Evolutionary conservation across 106 monocot species (phyloP), one percentile per base, ranked within the genome.

Genomic region (Apostasia shenzhenica): DNA sequence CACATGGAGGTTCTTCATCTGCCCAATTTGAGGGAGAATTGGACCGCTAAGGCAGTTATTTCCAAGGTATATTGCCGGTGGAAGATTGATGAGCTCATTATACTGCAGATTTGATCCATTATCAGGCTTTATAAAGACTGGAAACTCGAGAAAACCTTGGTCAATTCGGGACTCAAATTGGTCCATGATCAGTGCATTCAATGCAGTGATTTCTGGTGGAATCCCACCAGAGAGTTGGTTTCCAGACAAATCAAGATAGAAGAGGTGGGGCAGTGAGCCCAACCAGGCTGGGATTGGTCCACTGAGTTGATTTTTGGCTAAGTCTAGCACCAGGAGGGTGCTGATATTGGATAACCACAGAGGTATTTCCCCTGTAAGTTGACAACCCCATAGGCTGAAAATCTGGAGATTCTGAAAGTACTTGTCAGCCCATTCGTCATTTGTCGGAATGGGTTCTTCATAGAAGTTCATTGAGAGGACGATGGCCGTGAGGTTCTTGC

Each of bases 191-290:
- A 65, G 48, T 48, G 65, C 65, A 14, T 49, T 59, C 40, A 67
- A 47, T 59, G n/a, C 14, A 40, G 48, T 68, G 45, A 59, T 68
- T 40, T 50, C 40, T 6, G 14, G 5, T 2, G 76, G 68, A 69
- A 76, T 68, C 45, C 37, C 68, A 43, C 76, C 76, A n/a, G 58
- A 14, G 68, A 76, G 76, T 5, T 11, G 55, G 53, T 76, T 76
- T 1, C 54, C 57, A 1, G 59, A 43, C 10, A 76, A 51, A 6
- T 46, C 53, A 0, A 76, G 61, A 14, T 52, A 68, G 43, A 51
- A 60, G 39, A 76, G 68, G 40, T 11, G 13, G 1, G 68, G 59
- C n/a, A 76, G 45, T 2, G 10, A 37, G 56, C 76, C 76, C n/a
- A 69, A 42, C 57, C 39, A 56, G n/a, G 57, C 13, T 41, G 61